Evolutionary conservation across 176 grass and related monocot genomes (phyloP).

Genomic region (Musa itinerans): DNA sequence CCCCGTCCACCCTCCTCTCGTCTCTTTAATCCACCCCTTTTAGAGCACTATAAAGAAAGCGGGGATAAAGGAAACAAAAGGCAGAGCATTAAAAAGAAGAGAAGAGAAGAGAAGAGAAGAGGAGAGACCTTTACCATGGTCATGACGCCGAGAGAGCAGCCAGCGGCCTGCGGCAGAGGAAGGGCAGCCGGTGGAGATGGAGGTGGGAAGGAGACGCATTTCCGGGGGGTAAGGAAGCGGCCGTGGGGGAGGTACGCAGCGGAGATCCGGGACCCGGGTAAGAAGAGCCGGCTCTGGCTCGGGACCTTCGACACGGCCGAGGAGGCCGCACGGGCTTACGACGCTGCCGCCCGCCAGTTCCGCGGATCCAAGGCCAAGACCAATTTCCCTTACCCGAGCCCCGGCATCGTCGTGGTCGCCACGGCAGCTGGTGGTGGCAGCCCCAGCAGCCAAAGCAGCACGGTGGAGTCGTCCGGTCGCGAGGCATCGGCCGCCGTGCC

Average conservation of each 20-base stretch:
- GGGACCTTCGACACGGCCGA: conserved; percentile 36
- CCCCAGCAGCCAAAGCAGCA: conserved; percentile 79
- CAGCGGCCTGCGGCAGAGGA: neutral
- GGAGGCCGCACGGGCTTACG: conserved; percentile 78
- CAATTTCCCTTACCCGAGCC: conserved; percentile 47
- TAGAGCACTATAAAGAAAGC: conserved; percentile 9
- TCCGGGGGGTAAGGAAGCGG: conserved; percentile 69
- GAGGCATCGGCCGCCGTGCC: conserved; percentile 25
- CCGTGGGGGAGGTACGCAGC: conserved; percentile 85
- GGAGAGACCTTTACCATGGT: neutral
- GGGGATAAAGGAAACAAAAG: conserved; percentile 11
- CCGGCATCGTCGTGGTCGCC: neutral
- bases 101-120: conserved; percentile 4
- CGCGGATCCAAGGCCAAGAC: conserved; percentile 88
- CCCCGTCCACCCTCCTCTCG: conserved; percentile 2
- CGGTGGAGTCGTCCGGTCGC: conserved; percentile 53
- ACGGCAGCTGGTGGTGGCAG: conserved; percentile 23
- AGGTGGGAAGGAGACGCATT: conserved; percentile 34
- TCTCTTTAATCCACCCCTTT: conserved; percentile 2
- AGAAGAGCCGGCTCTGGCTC: conserved; percentile 90
- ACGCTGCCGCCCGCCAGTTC: conserved; percentile 71
- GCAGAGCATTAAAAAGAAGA: conserved; percentile 11
- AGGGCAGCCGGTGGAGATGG: conserved; percentile 1
- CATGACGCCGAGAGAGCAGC: conserved; percentile 35
- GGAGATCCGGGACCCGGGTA: conserved; percentile 88